A percentile compares a stretch with the other conserved stretches of the same genome.
Conservation (phyloP, 352 stramenopile genomes). For the Phytopythium kandeliae region DNA sequence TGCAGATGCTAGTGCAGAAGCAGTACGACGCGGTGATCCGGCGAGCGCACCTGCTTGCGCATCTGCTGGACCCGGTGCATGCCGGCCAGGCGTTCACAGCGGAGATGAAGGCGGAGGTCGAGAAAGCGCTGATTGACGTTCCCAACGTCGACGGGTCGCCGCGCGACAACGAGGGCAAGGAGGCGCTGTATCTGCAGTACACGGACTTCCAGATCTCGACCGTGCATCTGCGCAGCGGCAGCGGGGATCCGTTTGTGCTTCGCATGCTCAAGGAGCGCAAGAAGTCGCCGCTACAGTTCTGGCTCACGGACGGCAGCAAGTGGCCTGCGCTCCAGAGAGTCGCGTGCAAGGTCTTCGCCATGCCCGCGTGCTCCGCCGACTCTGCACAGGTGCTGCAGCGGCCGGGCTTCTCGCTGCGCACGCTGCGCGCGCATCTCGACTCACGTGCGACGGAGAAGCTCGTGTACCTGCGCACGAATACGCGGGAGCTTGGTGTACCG, state of each 20-base stretch:
- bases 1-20: constrained; percentile 16
- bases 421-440: constrained; percentile 12
- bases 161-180: constrained; percentile 18
- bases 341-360: constrained; percentile 30
- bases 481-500: constrained; percentile 10
- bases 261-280: constrained; percentile 41
- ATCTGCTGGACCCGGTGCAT: constrained; percentile 40
- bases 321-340: constrained; percentile 44
- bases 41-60: constrained; percentile 19
- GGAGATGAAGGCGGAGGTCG: constrained; percentile 22
- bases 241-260: constrained; percentile 27
- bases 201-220: constrained; percentile 35
- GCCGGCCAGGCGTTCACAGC: constrained; percentile 27
- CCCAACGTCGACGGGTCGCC: constrained; percentile 12
- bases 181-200: constrained; percentile 40
- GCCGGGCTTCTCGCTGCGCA: constrained; percentile 4
- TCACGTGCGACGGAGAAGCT: constrained; percentile 20
- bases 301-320: constrained; percentile 38
- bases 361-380: constrained; percentile 19
- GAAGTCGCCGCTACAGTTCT: constrained; percentile 45
- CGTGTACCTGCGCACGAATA: constrained; percentile 24
- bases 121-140: constrained; percentile 27
- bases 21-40: constrained; percentile 16
- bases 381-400: constrained; percentile 6
- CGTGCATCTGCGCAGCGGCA: constrained; percentile 22